Conservation (phyloP, 129 eudicot species). For the carrot (Daucus carota) region DH1_v3.0 NC_030381.2:49890501-49891000, state of each 20-base stretch:
- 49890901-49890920: not conserved
- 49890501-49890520: slow-evolving; percentile 32
- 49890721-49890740: not conserved
- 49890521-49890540: not conserved
- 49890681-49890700: not conserved
- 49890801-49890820: not conserved
- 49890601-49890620: slow-evolving; percentile 77
- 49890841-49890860: not conserved
- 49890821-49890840: not conserved
- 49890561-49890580: not conserved
- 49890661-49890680: slow-evolving; percentile 46
- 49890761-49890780: not conserved
- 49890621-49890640: slow-evolving; percentile 76
- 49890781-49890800: not conserved
- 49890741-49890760: not conserved
- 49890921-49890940: too few species aligned
- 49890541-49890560: not conserved
- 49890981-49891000: not conserved
- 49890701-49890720: not conserved
- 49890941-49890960: not conserved
- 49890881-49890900: not conserved
- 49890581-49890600: slow-evolving; percentile 34
- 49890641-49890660: slow-evolving; percentile 87
- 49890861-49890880: not conserved
- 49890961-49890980: not conserved